A percentile compares a stretch with the other conserved stretches of the same genome.
Conservation (phyloP, 83 land plant genomes). For the Isoetes engelmannii region DNA sequence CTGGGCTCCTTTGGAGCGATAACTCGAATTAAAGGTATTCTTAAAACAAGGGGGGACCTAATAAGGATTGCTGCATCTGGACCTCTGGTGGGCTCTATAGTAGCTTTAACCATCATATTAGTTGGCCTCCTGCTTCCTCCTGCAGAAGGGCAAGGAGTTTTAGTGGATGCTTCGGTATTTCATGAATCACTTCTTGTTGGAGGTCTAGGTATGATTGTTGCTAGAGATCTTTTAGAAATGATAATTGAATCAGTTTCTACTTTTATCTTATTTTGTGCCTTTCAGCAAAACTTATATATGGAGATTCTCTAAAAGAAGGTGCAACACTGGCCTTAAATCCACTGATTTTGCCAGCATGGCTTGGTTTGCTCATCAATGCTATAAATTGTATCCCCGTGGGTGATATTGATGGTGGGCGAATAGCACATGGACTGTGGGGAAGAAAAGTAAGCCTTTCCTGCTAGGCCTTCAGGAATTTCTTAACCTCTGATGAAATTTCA, state of each 20-base stretch:
- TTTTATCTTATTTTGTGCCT: not conserved
- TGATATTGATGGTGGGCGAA: slow-evolving; percentile 92
- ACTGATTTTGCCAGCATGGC: slow-evolving; percentile 82
- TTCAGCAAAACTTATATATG: slow-evolving; percentile 74
- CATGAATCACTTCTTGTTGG: slow-evolving; percentile 90
- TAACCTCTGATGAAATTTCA: not conserved
- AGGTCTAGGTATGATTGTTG: slow-evolving; percentile 25
- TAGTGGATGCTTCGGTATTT: slow-evolving; percentile 62
- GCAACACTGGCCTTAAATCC: slow-evolving; percentile 62
- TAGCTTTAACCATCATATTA: slow-evolving; percentile 54
- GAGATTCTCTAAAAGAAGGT: slow-evolving; percentile 80
- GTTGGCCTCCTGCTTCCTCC: slow-evolving; percentile 76
- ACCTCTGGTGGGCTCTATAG: slow-evolving; percentile 64
- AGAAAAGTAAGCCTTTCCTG: slow-evolving; percentile 55
- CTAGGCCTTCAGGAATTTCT: not conserved
- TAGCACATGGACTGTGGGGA: slow-evolving; percentile 84
- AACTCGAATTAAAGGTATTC: slow-evolving; percentile 60
- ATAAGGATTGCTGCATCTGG: slow-evolving; percentile 80
- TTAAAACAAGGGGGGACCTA: slow-evolving; percentile 64
- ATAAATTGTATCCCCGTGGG: slow-evolving; percentile 92
- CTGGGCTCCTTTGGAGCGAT: slow-evolving; percentile 93
- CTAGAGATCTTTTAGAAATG: not conserved
- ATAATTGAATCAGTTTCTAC: too few species aligned
- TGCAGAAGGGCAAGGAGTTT: slow-evolving; percentile 60
- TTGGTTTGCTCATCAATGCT: slow-evolving; percentile 90